phyloP scores from a whole-genome alignment of 1,284 basidiomycete species.

The Cryptococcus jaspeensis region DNA sequence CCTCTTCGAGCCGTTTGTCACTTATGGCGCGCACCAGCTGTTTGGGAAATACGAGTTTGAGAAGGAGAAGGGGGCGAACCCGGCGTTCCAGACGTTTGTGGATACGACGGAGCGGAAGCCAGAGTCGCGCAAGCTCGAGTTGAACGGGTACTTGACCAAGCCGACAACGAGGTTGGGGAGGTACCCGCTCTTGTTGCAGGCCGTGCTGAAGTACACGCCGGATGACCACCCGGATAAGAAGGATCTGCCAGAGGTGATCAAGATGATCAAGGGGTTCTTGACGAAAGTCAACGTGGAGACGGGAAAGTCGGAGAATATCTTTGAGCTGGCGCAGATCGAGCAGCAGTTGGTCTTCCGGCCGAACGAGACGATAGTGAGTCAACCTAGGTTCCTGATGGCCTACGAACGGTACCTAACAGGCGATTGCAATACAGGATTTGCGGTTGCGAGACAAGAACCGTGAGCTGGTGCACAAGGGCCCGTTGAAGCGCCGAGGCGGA shows the following conservation, averaged over 20 bases:
- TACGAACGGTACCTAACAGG: neutral
- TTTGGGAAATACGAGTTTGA: constrained; percentile 99
- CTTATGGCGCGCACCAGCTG: constrained; percentile 93
- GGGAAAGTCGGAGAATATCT: constrained; percentile 88
- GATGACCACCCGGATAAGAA: constrained; percentile 87
- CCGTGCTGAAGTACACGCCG: constrained; percentile 88
- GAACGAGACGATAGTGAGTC: constrained; percentile 75
- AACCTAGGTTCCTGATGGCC: neutral
- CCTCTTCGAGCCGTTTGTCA: constrained; percentile 87
- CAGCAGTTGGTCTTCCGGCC: constrained; percentile 81
- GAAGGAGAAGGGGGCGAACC: constrained; percentile 92
- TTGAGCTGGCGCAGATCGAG: constrained; percentile 87
- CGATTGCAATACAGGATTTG: constrained; percentile 63
- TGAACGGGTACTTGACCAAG: constrained; percentile 98
- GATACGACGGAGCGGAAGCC: constrained; percentile 90
- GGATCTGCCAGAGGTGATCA: constrained; percentile 73
- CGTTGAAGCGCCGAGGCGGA: constrained; percentile 81
- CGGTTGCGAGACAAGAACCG: constrained; percentile 81
- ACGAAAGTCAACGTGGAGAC: constrained; percentile 87
- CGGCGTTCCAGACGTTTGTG: constrained; percentile 93
- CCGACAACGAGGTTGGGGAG: constrained; percentile 95
- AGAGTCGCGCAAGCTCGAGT: constrained; percentile 91
- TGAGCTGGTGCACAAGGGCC: constrained; percentile 91
- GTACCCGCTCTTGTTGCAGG: constrained; percentile 90
- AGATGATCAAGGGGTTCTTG: constrained; percentile 78